Evolutionary conservation across 2,329 filamentous ascomycete species (phyloP), one percentile per base, ranked within the genome.

Genomic region (Cladosporium sphaerospermum): DNA sequence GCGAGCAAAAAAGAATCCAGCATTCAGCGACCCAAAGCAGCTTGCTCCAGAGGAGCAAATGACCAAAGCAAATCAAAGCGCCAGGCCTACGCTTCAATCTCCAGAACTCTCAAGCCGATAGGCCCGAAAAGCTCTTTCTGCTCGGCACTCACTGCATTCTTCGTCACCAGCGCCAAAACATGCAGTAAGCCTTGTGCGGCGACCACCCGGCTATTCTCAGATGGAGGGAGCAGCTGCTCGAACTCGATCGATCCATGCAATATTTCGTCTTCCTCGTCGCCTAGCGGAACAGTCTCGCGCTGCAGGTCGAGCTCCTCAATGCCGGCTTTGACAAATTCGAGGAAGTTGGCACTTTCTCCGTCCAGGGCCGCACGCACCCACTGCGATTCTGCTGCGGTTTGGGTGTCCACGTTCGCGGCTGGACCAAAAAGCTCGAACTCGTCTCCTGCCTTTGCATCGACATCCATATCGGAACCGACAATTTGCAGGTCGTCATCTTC

Each of bases 181-280:
- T 93, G 87, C 71, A 86, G 81, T 64, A 89, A 85, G 0, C 83
- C 88, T 66, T 90, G 86, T 2, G 86, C 83, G 8, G 85, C 87
- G 10, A 89, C 82, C 31, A 80, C 72, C 34, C 74, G 77, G 40
- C 67, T 74, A 31, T 79, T 81, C 40, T 74, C 69, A 9, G 64
- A 64, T 0, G 82, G 78, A n/a, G 80, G 75, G 42, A 93, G 80
- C 9, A 96, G 71, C 45, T 82, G 73, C 43, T 85, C 81, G 63
- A 96, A 95, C 0, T 77, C 72, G 40, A 93, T 73, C 69, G 64
- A 62, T 4, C 68, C 65, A 39, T 33, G 42, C 19, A 61, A 32
- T 4, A 58, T 57, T 9, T 56, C 63, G 13, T 65, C 64, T 10
- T 64, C 62, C 18, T 70, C 68, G n/a, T 69, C 66, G 11, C 55